Evolutionary conservation across 1,139 yeast species (phyloP), one percentile per base, ranked within the genome.

Genomic region (Candida buenavistaensis): DNA sequence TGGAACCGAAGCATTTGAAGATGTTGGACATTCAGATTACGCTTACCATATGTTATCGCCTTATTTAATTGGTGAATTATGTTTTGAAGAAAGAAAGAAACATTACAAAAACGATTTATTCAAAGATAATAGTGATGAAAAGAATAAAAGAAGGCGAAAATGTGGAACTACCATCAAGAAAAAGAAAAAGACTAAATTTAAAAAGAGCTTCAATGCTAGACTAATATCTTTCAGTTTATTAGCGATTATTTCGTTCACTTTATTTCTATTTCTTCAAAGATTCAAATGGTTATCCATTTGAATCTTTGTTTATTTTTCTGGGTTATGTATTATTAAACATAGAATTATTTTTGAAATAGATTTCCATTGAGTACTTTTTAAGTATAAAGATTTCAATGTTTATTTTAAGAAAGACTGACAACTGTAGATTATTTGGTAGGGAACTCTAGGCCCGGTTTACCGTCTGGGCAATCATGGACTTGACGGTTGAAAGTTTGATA

Each of bases 1-100:
- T 56, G 87, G 84, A 5, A 79, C 88, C 0, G 74, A 64, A 40
- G 75, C 78, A 5, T 78, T 78, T 50, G 74, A 68, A 41, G 77
- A 71, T 44, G 77, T 71, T 14, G 73, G 65, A n/a, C 77, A 71
- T 49, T 66, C 73, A 3, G 65, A 65, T 32, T 67, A 60, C 41
- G 75, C 77, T 2, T 48, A 62, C 13, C 51, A 53, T 26, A 66
- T 70, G 73, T 47, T 71, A 5, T 52, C 43, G 6, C 73, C 75
- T 2, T 66, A 59, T 45, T 58, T 47, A 33, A 36, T 66, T 2
- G 76, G 75, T 1, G 62, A 59, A 15, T 40, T 68, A 5, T 38
- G 38, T 5, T 44, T 50, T 3, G 24, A 36, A 4, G 62, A 64
- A 19, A 55, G 39, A 15, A 36, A 25, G 26, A 28, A 17, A 19